Evolutionary conservation across 257 asterid species (phyloP), one percentile per base, ranked within the genome.

Genomic region (Solanum chmielewskii): DNA sequence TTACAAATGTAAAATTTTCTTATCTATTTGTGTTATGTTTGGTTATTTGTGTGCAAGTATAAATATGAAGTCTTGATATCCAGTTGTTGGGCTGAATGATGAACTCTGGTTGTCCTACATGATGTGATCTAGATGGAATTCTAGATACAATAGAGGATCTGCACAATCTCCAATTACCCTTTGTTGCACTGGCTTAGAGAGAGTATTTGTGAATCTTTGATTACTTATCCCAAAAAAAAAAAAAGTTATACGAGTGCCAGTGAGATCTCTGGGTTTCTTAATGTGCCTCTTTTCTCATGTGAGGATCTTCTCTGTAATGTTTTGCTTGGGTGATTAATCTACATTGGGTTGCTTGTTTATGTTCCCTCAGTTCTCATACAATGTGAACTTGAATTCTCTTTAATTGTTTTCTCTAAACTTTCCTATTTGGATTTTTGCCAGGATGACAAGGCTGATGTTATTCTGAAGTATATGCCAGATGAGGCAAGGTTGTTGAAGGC

Each of bases 391-490:
- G 64, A 3, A n/a, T 3, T 27, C 66, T 44, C 27, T 77, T 18
- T 16, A 16, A 16, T 45, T 16, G 37, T 1, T 9, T 16, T 29
- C 64, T 16, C n/a, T 15, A 9, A 80, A 47, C 59, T 80, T 49
- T 9, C 2, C 18, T 31, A 6, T 49, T 49, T 31, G 45, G 21
- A 7, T 80, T 81, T 74, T 81, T 81, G 85, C 69, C 92, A 96
- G 98, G 99, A 96, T 92, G 98, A 96, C 90, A 96, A 96, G 90
- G 98, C 99, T 83, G 99, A 96, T 90, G 98, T 95, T 3, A 95
- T 95, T 88, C 93, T 94, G 89, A 96, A 96, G 91, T 96, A 93
- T 91, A 94, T 94, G 97, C 95, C 98, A 3, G 98, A 96, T 60
- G 99, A 96, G 86, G 99, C 99, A 2, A 93, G 99, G 92, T 90